phyloP scores from a whole-genome alignment of 768 basidiomycete species.

The Bullera alba region DNA sequence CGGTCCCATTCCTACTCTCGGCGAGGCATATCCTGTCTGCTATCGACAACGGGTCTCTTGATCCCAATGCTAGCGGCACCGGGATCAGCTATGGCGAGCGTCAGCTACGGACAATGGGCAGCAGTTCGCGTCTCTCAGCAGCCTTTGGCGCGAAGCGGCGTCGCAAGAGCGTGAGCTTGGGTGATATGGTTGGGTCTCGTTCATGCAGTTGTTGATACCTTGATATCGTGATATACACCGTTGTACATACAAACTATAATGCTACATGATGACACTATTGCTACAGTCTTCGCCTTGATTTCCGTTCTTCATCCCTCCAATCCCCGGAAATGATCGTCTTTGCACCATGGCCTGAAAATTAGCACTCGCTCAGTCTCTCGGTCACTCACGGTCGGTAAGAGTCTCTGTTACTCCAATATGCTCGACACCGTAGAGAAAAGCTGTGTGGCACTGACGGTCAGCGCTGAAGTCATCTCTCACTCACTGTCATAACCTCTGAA shows the following conservation, averaged over 20 bases:
- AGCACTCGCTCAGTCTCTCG: neutral
- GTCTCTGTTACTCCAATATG: slow-evolving; percentile 6
- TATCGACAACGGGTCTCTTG: slow-evolving; percentile 81
- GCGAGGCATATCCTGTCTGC: slow-evolving; percentile 81
- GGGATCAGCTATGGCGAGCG: slow-evolving; percentile 96
- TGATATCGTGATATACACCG: neutral
- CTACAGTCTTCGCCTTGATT: too few relatives aligned
- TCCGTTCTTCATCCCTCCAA: neutral
- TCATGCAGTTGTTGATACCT: slow-evolving; percentile 25
- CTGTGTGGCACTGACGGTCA: slow-evolving; percentile 2
- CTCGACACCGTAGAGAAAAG: slow-evolving; percentile 5
- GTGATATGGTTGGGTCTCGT: slow-evolving; percentile 42
- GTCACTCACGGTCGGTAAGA: slow-evolving; percentile 3
- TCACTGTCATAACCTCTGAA: slow-evolving; percentile 22
- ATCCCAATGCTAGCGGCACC: slow-evolving; percentile 89
- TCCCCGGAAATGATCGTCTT: neutral
- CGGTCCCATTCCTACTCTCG: slow-evolving; percentile 72
- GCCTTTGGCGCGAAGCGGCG: slow-evolving; percentile 26
- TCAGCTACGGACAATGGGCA: slow-evolving; percentile 79
- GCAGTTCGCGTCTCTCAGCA: slow-evolving; percentile 80
- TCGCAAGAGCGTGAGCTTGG: slow-evolving; percentile 38
- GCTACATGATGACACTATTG: too few relatives aligned
- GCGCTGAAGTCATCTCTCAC: neutral
- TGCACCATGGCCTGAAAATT: neutral
- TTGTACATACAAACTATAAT: too few relatives aligned